A percentile compares a stretch with the other conserved stretches of the same genome.
phyloP scores from a whole-genome alignment of 345 rosid species.

The Ceriops zippeliana region DNA sequence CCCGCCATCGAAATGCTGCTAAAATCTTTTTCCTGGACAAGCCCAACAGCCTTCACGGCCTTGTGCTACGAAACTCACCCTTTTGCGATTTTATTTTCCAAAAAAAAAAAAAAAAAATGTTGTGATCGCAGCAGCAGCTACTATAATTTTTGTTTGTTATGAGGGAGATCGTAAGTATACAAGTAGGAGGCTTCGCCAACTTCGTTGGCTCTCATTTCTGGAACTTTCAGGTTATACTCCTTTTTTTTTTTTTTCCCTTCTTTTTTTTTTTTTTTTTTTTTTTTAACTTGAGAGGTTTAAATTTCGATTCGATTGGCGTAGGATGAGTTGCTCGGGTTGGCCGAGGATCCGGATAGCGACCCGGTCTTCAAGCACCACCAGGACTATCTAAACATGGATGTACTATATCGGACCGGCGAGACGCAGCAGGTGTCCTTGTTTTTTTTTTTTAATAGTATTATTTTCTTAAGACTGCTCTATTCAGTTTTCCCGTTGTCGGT shows the following conservation, averaged over 20 bases:
- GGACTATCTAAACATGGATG: constrained; percentile 56
- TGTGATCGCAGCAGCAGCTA: too few relatives aligned
- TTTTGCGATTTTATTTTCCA: too few relatives aligned
- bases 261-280: not conserved
- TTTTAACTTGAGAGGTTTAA: not conserved
- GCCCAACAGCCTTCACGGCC: too few relatives aligned
- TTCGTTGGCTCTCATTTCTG: constrained; percentile 97
- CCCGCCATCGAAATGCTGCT: too few relatives aligned
- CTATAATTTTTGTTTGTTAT: constrained; percentile 16
- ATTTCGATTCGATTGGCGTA: constrained; percentile 15
- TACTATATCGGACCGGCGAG: constrained; percentile 78
- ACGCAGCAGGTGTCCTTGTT: constrained; percentile 51
- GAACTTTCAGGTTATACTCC: constrained; percentile 75
- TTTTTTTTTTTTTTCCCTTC: not conserved
- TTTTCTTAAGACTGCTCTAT: not conserved
- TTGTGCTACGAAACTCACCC: too few relatives aligned
- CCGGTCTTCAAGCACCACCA: constrained; percentile 52
- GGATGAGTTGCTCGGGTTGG: constrained; percentile 94
- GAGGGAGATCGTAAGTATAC: constrained; percentile 84
- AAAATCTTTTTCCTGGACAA: too few relatives aligned
- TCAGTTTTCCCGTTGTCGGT: not conserved
- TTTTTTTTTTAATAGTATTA: not conserved
- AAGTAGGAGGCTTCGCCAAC: constrained; percentile 82
- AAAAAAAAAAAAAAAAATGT: too few relatives aligned
- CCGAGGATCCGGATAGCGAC: constrained; percentile 60